Evolutionary conservation across 352 stramenopile species (phyloP).

Genomic region (Blastocystis hominis): DNA sequence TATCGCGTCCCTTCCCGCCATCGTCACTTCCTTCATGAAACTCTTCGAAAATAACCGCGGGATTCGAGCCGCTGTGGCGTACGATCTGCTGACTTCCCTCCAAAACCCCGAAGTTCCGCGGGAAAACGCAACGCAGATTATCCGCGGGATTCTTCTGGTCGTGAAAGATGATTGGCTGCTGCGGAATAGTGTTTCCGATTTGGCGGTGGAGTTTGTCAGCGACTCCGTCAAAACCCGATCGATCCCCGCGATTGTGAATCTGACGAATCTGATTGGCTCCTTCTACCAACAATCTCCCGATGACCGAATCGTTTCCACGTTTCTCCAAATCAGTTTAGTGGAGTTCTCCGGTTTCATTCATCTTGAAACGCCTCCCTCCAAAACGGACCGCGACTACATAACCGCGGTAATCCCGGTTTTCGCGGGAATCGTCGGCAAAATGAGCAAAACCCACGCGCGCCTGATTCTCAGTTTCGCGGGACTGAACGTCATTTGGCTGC

Average conservation of each 20-base stretch:
- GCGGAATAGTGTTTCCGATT: neutral
- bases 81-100: neutral
- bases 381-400: neutral
- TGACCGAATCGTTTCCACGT: neutral
- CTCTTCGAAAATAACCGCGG: neutral
- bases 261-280: neutral
- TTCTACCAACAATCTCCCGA: neutral
- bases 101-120: neutral
- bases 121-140: neutral
- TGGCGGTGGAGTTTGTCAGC: neutral
- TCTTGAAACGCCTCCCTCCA: neutral
- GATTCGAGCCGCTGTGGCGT: neutral
- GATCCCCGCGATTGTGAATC: neutral
- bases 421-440: neutral
- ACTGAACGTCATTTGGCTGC: neutral
- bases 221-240: neutral
- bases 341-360: neutral
- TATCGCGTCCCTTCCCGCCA: neutral
- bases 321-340: neutral
- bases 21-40: neutral
- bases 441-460: neutral
- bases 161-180: neutral
- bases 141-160: neutral
- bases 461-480: neutral
- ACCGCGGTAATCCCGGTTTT: neutral